These are phyloP conservation scores for Sequoiadendron giganteum DNA, from an alignment of 75 land plant genomes.

Conservation along the genomic window DNA sequence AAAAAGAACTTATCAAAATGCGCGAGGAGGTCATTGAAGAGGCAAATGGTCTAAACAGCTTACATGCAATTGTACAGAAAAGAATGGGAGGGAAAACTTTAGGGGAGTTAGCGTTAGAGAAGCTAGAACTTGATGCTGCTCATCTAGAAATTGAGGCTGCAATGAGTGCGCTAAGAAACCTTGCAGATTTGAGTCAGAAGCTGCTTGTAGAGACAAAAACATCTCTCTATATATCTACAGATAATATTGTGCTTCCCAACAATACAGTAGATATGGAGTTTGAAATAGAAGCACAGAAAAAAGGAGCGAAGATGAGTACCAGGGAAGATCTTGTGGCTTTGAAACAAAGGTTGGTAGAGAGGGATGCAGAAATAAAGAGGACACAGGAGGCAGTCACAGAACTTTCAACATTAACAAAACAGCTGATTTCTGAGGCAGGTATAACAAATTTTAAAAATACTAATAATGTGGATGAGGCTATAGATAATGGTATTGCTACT, in stretches of 20 bases:
- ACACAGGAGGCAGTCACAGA: constrained; percentile 3
- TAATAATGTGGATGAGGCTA: not conserved
- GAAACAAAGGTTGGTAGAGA: constrained; percentile 7
- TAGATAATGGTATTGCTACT: not conserved
- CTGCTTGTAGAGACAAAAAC: constrained; percentile 32
- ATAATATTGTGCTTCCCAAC: constrained; percentile 2
- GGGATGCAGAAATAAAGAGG: not conserved
- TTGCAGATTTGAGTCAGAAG: constrained; percentile 51
- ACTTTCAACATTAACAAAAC: constrained; percentile 1
- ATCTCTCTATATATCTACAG: constrained; percentile 5
- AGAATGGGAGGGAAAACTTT: constrained; percentile 36
- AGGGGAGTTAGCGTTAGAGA: constrained; percentile 55
- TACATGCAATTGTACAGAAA: constrained; percentile 41
- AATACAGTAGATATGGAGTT: not conserved
- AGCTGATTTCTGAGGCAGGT: constrained; percentile 13
- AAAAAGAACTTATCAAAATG: constrained; percentile 49
- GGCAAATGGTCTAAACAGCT: constrained; percentile 33
- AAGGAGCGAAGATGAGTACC: not conserved
- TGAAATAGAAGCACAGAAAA: not conserved
- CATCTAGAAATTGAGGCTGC: constrained; percentile 71
- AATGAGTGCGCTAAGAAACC: constrained; percentile 47
- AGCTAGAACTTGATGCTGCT: constrained; percentile 63
- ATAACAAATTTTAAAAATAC: not conserved
- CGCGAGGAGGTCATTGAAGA: constrained; percentile 48
- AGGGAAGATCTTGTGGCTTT: constrained; percentile 1